phyloP scores from a whole-genome alignment of 805 yeast genomes.

The Starmerella cellae region DNA sequence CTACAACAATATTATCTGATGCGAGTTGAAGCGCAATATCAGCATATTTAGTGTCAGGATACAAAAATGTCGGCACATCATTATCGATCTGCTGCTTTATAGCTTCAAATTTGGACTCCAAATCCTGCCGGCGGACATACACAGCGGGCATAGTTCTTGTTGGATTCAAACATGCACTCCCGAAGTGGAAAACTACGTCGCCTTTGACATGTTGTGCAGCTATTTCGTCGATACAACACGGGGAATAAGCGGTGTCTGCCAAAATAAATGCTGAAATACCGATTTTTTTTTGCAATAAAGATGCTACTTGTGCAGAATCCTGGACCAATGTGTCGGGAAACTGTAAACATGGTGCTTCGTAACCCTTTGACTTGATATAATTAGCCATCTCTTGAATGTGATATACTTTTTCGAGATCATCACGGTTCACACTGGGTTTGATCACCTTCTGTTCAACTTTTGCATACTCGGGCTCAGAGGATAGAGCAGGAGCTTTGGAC shows the following conservation, averaged over 20 bases:
- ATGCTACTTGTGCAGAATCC: constrained; percentile 63
- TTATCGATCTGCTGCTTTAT: constrained; percentile 18
- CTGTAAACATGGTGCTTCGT: constrained; percentile 58
- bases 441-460: constrained; percentile 28
- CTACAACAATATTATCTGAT: constrained; percentile 25
- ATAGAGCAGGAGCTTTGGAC: constrained; percentile 52
- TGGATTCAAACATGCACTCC: constrained; percentile 84
- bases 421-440: constrained; percentile 19
- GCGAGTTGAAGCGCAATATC: constrained; percentile 29
- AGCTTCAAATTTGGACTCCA: constrained; percentile 31
- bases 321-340: constrained; percentile 73
- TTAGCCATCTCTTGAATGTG: constrained; percentile 36
- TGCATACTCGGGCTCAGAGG: constrained; percentile 57
- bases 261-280: constrained; percentile 49
- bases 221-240: constrained; percentile 93
- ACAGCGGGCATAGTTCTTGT: constrained; percentile 59
- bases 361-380: constrained; percentile 31
- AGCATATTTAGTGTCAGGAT: constrained; percentile 65
- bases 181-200: constrained; percentile 81
- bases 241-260: constrained; percentile 90
- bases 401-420: constrained; percentile 40
- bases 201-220: constrained; percentile 88
- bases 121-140: constrained; percentile 54
- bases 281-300: constrained; percentile 21
- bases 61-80: constrained; percentile 28